phyloP scores from a whole-genome alignment of 306 rosid species.

The Erythrophleum fordii region DNA sequence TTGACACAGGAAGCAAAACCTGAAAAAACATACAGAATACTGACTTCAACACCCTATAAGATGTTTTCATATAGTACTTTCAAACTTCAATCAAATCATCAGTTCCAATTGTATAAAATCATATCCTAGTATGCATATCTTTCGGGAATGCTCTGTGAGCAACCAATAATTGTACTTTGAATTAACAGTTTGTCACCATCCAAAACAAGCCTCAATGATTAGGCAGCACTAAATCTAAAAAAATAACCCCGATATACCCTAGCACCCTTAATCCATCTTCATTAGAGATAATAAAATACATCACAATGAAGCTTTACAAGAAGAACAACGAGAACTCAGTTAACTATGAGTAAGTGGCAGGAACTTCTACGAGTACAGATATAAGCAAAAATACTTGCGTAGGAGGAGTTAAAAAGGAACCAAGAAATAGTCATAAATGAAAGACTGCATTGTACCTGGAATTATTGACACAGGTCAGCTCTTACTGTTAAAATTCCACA shows the following conservation, averaged over 20 bases:
- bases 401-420: slow-evolving; percentile 5
- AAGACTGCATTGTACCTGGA: slow-evolving; percentile 57
- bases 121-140: slow-evolving; percentile 17
- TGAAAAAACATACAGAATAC: slow-evolving; percentile 15
- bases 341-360: background rate
- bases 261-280: slow-evolving; percentile 6
- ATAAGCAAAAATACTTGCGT: slow-evolving; percentile 39
- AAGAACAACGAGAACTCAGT: slow-evolving; percentile 26
- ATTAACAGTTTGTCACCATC: slow-evolving; percentile 19
- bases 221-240: background rate
- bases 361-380: background rate
- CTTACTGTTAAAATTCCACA: slow-evolving; percentile 40
- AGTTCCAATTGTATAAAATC: background rate
- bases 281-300: slow-evolving; percentile 15
- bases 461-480: slow-evolving; percentile 46
- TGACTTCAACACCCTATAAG: slow-evolving; percentile 8
- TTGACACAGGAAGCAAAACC: slow-evolving; percentile 3
- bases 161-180: slow-evolving; percentile 9
- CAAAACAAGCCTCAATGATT: slow-evolving; percentile 19
- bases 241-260: background rate
- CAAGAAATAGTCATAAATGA: slow-evolving; percentile 26
- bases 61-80: slow-evolving; percentile 17
- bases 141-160: background rate
- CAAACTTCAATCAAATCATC: slow-evolving; percentile 3
- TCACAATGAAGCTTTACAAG: slow-evolving; percentile 10